Evolutionary conservation across 305 asterid genomes (phyloP).

Genomic region (Solanum hybrid): DNA sequence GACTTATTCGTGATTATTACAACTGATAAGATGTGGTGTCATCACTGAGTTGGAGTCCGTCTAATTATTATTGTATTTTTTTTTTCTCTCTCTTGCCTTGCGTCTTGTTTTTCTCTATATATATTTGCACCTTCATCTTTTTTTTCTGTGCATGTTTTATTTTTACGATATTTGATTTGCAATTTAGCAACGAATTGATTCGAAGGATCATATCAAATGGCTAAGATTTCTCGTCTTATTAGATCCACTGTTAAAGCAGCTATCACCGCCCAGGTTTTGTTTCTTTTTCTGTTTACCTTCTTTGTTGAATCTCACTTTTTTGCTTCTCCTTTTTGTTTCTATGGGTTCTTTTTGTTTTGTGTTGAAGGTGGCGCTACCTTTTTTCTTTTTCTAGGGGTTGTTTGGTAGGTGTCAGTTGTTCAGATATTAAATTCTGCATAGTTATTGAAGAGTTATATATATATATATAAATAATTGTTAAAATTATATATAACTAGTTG

Average conservation of each 20-base stretch:
- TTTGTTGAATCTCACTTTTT: neutral
- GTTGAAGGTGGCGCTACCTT: neutral
- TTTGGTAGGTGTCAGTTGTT: neutral
- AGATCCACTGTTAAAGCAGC: constrained; percentile 38
- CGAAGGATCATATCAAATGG: constrained; percentile 4
- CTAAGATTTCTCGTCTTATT: constrained; percentile 42
- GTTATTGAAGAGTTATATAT: neutral
- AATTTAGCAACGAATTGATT: neutral
- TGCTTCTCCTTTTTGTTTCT: neutral
- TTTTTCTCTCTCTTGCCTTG: neutral
- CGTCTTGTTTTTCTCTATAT: no score
- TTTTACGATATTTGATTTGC: neutral
- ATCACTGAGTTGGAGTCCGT: neutral
- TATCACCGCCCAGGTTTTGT: constrained; percentile 29
- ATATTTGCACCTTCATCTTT: neutral
- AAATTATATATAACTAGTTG: neutral
- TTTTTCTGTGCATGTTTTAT: neutral
- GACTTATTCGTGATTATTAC: neutral
- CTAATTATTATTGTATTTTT: neutral
- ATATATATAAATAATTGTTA: no score
- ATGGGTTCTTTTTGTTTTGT: neutral
- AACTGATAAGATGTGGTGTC: neutral
- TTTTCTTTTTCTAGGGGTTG: neutral
- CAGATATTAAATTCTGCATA: neutral
- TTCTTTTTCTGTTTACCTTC: neutral